Evolutionary conservation across 306 rosid species (phyloP), one percentile per base, ranked within the genome.

Genomic region (Medicago arabica): DNA sequence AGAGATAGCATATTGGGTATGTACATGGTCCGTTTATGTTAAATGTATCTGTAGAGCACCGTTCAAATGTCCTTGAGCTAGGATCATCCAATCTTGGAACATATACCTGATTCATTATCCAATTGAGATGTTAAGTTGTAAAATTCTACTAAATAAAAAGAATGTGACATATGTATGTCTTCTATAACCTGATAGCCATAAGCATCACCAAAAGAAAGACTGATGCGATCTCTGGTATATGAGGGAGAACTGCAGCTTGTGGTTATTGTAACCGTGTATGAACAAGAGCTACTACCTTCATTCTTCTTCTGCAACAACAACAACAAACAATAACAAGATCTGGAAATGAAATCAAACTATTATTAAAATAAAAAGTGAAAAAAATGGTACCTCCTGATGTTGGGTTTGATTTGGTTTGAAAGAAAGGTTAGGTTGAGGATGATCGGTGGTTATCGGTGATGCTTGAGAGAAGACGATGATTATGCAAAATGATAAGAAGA

Each of bases 131-230:
- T n/a, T n/a, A n/a, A n/a, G n/a, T n/a, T n/a, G n/a, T n/a, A n/a
- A n/a, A n/a, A n/a, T n/a, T n/a, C n/a, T n/a, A n/a, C n/a, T n/a
- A n/a, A n/a, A n/a, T n/a, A n/a, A n/a, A n/a, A n/a, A n/a, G n/a
- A n/a, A n/a, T n/a, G n/a, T n/a, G n/a, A n/a, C n/a, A n/a, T n/a
- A n/a, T n/a, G n/a, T n/a, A n/a, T n/a, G n/a, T n/a, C n/a, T n/a
- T n/a, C n/a, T n/a, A n/a, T n/a, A n/a, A n/a, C 98, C 98, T 91
- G 94, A 76, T 91, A 86, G 67, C 98, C 98, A 75, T 88, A 83
- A 49, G 92, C 96, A 74, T 93, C 98, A 7, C 98, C 96, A 67
- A 93, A 93, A 1, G 91, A 6, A 49, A 93, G 83, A 76, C 98
- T 91, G 81, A 93, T 91, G 6, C 76, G 86, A 76, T 91, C 98